These are phyloP conservation scores for Pichia heedii DNA, from an alignment of 805 yeast genomes.

Conservation along the genomic window DNA sequence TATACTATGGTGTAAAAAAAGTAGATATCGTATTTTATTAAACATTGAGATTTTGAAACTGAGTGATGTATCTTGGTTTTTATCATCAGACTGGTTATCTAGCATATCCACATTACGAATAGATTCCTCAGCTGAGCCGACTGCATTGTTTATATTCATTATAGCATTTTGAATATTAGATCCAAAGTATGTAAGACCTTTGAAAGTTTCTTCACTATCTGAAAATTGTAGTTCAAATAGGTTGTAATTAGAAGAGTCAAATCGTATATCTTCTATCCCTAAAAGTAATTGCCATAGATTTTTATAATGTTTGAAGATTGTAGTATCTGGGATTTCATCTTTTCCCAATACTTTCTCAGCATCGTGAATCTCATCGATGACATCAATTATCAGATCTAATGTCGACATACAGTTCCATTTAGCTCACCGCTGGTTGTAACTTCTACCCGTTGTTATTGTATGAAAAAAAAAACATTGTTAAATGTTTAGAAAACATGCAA, in stretches of 20 bases:
- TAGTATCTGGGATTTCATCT: slow-evolving; percentile 3
- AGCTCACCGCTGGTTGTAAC: no score
- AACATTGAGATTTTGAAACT: slow-evolving; percentile 6
- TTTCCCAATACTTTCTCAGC: slow-evolving; percentile 5
- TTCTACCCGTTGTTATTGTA: no score
- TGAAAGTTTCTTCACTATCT: background rate
- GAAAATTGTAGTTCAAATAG: slow-evolving; percentile 12
- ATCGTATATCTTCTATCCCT: slow-evolving; percentile 18
- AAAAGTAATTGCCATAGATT: slow-evolving; percentile 19
- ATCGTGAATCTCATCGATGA: slow-evolving; percentile 10
- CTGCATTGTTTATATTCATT: background rate
- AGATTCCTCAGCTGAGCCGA: slow-evolving; percentile 4
- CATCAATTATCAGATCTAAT: slow-evolving; percentile 12
- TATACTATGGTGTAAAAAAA: slow-evolving; percentile 5
- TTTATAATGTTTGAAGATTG: slow-evolving; percentile 12
- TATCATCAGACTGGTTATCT: slow-evolving; percentile 1
- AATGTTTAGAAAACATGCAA: no score
- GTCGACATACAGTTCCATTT: slow-evolving; percentile 2
- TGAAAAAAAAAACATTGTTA: no score
- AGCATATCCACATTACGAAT: background rate
- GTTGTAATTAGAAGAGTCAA: slow-evolving; percentile 12
- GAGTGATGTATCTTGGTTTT: background rate
- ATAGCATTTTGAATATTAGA: background rate
- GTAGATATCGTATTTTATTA: slow-evolving; percentile 4
- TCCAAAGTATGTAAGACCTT: slow-evolving; percentile 4